A percentile compares a stretch with the other conserved stretches of the same genome.
These are phyloP conservation scores for Flammula alnicola DNA, from an alignment of 1,284 basidiomycete genomes.

Conservation along the genomic window DNA sequence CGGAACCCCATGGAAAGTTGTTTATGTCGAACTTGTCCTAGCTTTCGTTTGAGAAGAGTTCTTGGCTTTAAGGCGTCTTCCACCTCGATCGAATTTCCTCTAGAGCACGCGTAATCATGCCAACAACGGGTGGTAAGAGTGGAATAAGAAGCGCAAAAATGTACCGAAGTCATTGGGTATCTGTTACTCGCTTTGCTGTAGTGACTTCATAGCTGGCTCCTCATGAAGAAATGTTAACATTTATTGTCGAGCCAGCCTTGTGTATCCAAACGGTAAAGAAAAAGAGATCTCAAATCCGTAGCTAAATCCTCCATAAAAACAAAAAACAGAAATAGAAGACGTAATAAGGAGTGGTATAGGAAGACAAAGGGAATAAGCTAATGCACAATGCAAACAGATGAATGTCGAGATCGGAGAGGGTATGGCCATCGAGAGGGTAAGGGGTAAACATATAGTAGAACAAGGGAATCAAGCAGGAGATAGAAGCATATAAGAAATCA, in stretches of 20 bases:
- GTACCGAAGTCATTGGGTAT: too few relatives aligned
- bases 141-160: too few relatives aligned
- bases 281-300: conserved; percentile 19
- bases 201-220: too few relatives aligned
- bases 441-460: conserved; percentile 9
- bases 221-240: conserved; percentile 1
- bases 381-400: conserved; percentile 21
- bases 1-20: too few relatives aligned
- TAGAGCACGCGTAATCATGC: too few relatives aligned
- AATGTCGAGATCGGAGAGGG: conserved; percentile 7
- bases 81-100: too few relatives aligned
- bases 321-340: conserved; percentile 3
- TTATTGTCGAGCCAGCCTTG: conserved; percentile 6
- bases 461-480: conserved; percentile 9
- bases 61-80: too few relatives aligned
- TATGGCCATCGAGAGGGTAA: conserved; percentile 19
- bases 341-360: conserved; percentile 13
- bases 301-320: conserved; percentile 8
- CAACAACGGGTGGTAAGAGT: too few relatives aligned
- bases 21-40: too few relatives aligned
- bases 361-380: conserved; percentile 21
- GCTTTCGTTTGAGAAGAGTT: too few relatives aligned
- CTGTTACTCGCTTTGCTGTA: too few relatives aligned
- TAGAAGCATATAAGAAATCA: conserved; percentile 5
- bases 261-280: conserved; percentile 12